Evolutionary conservation across 129 eudicot species (phyloP), one percentile per base, ranked within the genome.

Genomic region (Centrapalus pauciflorus): DNA sequence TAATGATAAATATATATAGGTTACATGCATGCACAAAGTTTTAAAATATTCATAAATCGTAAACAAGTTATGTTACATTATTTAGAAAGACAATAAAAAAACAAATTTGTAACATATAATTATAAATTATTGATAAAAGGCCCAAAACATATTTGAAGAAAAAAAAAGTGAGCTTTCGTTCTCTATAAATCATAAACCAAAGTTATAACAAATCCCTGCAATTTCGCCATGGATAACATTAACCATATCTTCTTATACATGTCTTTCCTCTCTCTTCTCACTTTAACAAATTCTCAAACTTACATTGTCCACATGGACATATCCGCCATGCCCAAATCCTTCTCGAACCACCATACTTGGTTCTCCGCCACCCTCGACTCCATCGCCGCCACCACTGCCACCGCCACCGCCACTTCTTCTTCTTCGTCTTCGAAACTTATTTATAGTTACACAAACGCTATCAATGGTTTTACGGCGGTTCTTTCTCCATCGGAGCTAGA

Each of bases 231-330:
- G 88, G 81, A 82, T 56, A n/a, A n/a, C n/a, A n/a, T n/a, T n/a
- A 73, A 58, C 62, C 75, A 65, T 24, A 56, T 66, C 67, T 61
- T 68, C 37, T 63, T 81, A 43, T 38, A 52, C 74, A 55, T 75
- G 7, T 80, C 72, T 50, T 77, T 82, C 46, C 61, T 83, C 66
- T 71, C 64, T 13, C 28, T 52, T 13, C 41, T 70, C 16, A 61
- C 56, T 26, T 60, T 49, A 30, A 71, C 85, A 3, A 21, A 76
- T 5, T 23, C 77, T 7, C 73, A 89, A 50, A 83, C 87, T 56
- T 89, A 89, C 71, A 89, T 86, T 35, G 73, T 89, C 54, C 86
- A 86, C 40, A 85, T 89, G 95, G 95, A 89, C 79, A 67, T 81
- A 70, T 73, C 87, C 52, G 69, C 85, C 80, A 89, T 85, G 95